Evolutionary conservation across 129 eudicot genomes (phyloP).

Genomic region (Flaveria sonorensis): DNA sequence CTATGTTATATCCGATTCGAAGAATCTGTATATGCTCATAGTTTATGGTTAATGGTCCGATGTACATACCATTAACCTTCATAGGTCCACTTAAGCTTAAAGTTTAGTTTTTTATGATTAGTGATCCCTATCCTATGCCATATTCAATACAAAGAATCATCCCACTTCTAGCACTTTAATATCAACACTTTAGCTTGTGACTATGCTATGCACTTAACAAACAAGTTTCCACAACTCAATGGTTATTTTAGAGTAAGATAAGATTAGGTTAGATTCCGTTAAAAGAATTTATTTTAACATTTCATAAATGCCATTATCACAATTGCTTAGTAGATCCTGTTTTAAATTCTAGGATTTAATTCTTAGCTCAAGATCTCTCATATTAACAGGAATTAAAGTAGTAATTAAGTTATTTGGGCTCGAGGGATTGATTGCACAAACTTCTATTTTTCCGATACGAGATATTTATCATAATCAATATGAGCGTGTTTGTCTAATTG

Average conservation of each 20-base stretch:
- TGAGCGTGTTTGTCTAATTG: too few species aligned
- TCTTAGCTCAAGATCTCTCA: too few species aligned
- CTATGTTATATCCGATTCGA: slow-evolving; percentile 1
- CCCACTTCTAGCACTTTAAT: not conserved
- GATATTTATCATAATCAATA: too few species aligned
- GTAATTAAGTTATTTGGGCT: too few species aligned
- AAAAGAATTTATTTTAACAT: too few species aligned
- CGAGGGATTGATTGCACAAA: too few species aligned
- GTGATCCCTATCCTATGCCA: not conserved
- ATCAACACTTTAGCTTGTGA: not conserved
- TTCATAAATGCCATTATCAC: too few species aligned
- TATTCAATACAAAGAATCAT: not conserved
- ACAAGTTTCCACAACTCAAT: not conserved
- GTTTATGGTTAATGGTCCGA: slow-evolving; percentile 20
- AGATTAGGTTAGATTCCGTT: not conserved
- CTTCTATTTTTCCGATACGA: too few species aligned
- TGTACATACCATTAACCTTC: not conserved
- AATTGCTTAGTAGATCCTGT: too few species aligned
- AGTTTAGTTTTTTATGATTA: not conserved
- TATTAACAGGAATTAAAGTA: too few species aligned
- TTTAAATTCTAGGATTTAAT: too few species aligned
- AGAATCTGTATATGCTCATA: slow-evolving; percentile 1
- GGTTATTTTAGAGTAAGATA: not conserved
- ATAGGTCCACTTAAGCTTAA: not conserved
- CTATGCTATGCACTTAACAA: not conserved